Base-by-base conservation (phyloP, 805 yeast genomes). In the Naumovozyma dairenensis region DNA sequence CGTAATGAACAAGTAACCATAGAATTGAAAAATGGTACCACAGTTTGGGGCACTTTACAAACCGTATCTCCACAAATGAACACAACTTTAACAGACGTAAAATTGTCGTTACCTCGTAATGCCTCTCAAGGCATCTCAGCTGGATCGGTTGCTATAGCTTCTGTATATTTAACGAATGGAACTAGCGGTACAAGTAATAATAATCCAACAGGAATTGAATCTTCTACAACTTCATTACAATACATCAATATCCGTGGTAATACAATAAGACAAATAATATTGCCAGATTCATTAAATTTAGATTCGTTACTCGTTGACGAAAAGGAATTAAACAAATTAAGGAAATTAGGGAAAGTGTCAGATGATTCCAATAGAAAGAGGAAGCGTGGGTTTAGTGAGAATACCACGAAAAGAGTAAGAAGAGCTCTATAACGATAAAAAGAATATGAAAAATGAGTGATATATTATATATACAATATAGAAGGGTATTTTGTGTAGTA, bases 1-100 rank as follows among this genome's bases (percentile, higher is more conserved):
- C 73, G 79, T 25, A 77, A 80, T 37, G 96, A 86, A 59, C 77
- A 85, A 32, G 89, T 89, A 2, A 86, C 89, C 33, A 81, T 87
- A 14, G 97, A 87, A 55, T 65, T 89, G 50, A 89, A 87, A 57
- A 85, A 89, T 58, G 96, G 96, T 25, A 82, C 89, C 4, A 69
- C 83, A 4, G 72, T 89, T 5, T 73, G 81, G 48, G 97, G 97
- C 0, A 82, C 87, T 10, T 65, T 89, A 17, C 74, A 80, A 26
- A 74, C 86, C 5, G 94, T 92, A 26, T 69, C 94, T 3, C 95
- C 96, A 18, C 72, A 81, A 42, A 87, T 87, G 97, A 87, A 87
- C 58, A 76, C 87, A 29, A 75, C 84, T 4, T 58, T 87, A 40
- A 76, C 80, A 47, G 81, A 80, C 43, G 89, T 83, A 31, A 81